phyloP scores from a whole-genome alignment of 2,329 filamentous ascomycete species.

The Sporothrix pallida region DNA sequence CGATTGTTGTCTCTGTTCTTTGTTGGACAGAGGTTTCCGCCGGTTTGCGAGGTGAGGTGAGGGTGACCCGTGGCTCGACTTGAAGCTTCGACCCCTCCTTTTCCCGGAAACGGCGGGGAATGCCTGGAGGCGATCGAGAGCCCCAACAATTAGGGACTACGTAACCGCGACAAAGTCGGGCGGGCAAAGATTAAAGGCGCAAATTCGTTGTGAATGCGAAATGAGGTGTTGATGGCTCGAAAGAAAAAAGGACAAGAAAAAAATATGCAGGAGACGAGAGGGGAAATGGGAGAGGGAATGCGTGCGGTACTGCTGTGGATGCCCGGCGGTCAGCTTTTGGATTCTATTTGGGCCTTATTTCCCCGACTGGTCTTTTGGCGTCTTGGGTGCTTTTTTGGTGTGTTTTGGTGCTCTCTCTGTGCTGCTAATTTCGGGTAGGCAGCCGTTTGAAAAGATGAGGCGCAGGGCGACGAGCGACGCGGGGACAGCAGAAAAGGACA shows the following conservation, averaged over 20 bases:
- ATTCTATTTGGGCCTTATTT: slow-evolving; percentile 16
- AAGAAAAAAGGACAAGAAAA: slow-evolving; percentile 1
- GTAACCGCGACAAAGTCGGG: slow-evolving; percentile 25
- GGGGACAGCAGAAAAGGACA: not conserved
- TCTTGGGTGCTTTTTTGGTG: not conserved
- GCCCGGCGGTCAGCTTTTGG: slow-evolving; percentile 27
- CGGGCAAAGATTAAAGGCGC: slow-evolving; percentile 13
- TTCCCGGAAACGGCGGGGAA: slow-evolving; percentile 38
- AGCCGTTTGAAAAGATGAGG: slow-evolving; percentile 31
- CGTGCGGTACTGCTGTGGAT: slow-evolving; percentile 29
- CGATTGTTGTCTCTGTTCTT: not conserved
- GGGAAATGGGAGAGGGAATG: slow-evolving; percentile 14
- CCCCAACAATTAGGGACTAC: slow-evolving; percentile 9
- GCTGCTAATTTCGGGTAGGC: slow-evolving; percentile 32
- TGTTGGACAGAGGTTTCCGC: slow-evolving; percentile 11
- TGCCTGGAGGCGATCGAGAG: slow-evolving; percentile 25
- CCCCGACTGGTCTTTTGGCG: slow-evolving; percentile 7
- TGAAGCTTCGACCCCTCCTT: slow-evolving; percentile 39
- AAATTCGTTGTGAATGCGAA: not conserved
- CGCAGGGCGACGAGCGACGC: slow-evolving; percentile 4
- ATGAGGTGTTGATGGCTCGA: not conserved
- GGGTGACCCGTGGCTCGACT: slow-evolving; percentile 30
- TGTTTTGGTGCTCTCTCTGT: slow-evolving; percentile 4
- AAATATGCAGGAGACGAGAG: slow-evolving; percentile 3
- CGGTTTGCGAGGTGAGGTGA: slow-evolving; percentile 8